Evolutionary conservation across 106 monocot genomes (phyloP), one percentile per base, ranked within the genome.

Genomic region (Dactylorhiza incarnata): DNA sequence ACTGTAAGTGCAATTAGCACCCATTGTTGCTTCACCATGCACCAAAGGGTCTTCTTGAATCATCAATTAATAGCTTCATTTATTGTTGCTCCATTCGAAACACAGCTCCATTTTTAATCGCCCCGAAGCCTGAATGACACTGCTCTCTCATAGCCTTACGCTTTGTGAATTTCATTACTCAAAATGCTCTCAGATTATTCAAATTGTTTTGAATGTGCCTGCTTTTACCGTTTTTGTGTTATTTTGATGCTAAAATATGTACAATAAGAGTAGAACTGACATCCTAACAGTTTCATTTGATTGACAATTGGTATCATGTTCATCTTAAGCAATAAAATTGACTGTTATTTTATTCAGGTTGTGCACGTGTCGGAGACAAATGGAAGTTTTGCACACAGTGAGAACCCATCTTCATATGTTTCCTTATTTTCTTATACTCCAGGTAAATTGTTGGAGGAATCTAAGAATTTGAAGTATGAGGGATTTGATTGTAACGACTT

Each of bases 301-400:
- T 17, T 26, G 11, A 4, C 26, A 69, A 45, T 43, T 69, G 69
- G 45, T 15, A 69, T 69, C n/a, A 16, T 66, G 69, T 16, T 69
- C 45, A 45, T 45, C 11, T 59, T 45, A 20, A 58, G 19, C 6
- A 58, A 1, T 58, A 7, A 20, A 58, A 7, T 58, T n/a, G 22
- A 58, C 22, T 58, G 19, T 22, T 58, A 11, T 58, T n/a, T 20
- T 22, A 45, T 46, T 48, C 82, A 99, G 99, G 94, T 94, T 71
- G 99, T 99, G 71, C 99, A 99, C 86, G 86, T 99, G 76, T 88
- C 94, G 69, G 92, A 95, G 56, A 76, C 91, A 62, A 78, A 81
- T 65, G 89, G 82, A 80, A 76, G 45, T 51, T 48, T 74, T 77
- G 73, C 61, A 61, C 78, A 62, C 66, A 77, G 79, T 49, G 51